These are phyloP conservation scores for Cryptomeria japonica DNA, from an alignment of 75 land plant species.

Conservation along the genomic window DNA sequence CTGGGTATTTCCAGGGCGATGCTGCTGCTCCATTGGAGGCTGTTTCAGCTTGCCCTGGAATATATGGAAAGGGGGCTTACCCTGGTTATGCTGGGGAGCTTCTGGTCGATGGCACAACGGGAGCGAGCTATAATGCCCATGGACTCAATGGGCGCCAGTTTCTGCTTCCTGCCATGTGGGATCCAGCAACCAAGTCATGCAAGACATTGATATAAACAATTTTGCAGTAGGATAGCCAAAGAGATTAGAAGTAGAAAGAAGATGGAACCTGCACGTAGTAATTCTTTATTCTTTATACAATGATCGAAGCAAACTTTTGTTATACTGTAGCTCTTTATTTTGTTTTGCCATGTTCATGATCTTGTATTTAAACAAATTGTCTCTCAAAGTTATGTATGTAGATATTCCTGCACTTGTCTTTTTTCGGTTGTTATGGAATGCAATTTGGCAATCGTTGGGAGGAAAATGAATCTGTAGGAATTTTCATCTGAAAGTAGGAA, in stretches of 20 bases:
- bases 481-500: too few species aligned
- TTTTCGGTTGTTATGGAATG: too few species aligned
- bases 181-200: constrained; percentile 59
- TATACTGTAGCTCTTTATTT: too few species aligned
- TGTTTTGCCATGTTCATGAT: too few species aligned
- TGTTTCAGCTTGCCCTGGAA: constrained; percentile 68
- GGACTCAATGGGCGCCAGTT: constrained; percentile 65
- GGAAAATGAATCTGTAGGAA: too few species aligned
- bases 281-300: constrained; percentile 7
- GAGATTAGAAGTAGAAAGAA: not conserved
- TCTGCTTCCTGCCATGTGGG: constrained; percentile 68
- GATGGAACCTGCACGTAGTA: not conserved
- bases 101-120: constrained; percentile 45
- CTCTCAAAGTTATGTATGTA: too few species aligned
- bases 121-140: constrained; percentile 77
- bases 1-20: constrained; percentile 70
- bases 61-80: constrained; percentile 65
- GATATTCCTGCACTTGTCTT: too few species aligned
- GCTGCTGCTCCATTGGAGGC: constrained; percentile 60
- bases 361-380: too few species aligned
- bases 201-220: not conserved
- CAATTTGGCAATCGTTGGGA: too few species aligned
- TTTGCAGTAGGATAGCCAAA: not conserved
- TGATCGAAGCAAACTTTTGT: not conserved
- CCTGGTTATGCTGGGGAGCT: constrained; percentile 74